These are phyloP conservation scores for Colletotrichum caudatum DNA, from an alignment of 2,329 filamentous ascomycete genomes.

Conservation along the genomic window DNA sequence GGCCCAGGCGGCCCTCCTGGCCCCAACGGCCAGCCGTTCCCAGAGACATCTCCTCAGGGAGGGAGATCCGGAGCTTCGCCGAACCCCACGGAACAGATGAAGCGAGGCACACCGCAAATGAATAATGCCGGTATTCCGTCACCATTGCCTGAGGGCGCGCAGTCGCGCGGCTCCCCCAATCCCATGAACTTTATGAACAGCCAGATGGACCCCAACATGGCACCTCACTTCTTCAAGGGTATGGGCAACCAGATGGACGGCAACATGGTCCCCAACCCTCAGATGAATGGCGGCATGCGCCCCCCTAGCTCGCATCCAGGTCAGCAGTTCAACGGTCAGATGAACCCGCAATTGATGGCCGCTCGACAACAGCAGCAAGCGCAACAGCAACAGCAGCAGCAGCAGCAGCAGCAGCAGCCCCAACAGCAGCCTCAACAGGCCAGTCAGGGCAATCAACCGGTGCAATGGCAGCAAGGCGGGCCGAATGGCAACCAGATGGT, in stretches of 20 bases:
- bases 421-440: slow-evolving; percentile 50
- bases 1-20: slow-evolving; percentile 65
- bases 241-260: slow-evolving; percentile 63
- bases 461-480: slow-evolving; percentile 62
- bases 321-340: slow-evolving; percentile 66
- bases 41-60: slow-evolving; percentile 77
- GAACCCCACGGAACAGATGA: slow-evolving; percentile 83
- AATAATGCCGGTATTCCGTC: slow-evolving; percentile 76
- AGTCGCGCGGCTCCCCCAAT: slow-evolving; percentile 75
- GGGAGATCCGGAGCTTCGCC: slow-evolving; percentile 78
- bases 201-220: slow-evolving; percentile 72
- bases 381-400: slow-evolving; percentile 55
- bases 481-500: slow-evolving; percentile 57
- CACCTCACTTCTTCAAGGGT: slow-evolving; percentile 69
- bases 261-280: slow-evolving; percentile 65
- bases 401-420: slow-evolving; percentile 66
- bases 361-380: slow-evolving; percentile 56
- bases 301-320: slow-evolving; percentile 77
- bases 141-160: slow-evolving; percentile 75
- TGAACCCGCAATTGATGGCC: slow-evolving; percentile 71
- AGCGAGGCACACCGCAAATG: slow-evolving; percentile 81
- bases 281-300: slow-evolving; percentile 76
- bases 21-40: slow-evolving; percentile 73
- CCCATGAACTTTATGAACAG: slow-evolving; percentile 73
- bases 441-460: slow-evolving; percentile 56